Conservation (phyloP, 805 yeast species). For the Debaryomyces tyrocola region DNA sequence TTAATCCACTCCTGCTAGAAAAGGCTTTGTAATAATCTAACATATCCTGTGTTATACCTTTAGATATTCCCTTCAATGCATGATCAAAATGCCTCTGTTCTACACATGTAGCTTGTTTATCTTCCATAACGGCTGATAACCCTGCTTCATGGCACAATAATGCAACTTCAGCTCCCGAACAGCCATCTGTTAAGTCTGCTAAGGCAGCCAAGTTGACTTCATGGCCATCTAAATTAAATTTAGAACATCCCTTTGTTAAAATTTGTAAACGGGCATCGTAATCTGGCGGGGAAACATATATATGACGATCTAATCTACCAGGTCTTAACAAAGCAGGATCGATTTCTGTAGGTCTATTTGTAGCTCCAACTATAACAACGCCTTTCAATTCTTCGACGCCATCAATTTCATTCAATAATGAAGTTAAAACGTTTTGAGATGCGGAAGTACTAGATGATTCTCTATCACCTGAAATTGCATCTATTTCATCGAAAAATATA, state of each 20-base stretch:
- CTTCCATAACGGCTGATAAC: conserved; percentile 85
- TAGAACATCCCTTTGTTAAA: conserved; percentile 62
- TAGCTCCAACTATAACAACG: conserved; percentile 93
- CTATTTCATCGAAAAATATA: conserved; percentile 94
- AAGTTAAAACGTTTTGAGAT: conserved; percentile 83
- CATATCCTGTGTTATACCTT: conserved; percentile 87
- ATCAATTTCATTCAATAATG: conserved; percentile 90
- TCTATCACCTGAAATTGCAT: conserved; percentile 83
- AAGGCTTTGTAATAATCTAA: conserved; percentile 67
- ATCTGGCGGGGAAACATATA: conserved; percentile 93
- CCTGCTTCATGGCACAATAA: conserved; percentile 95
- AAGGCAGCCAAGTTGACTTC: conserved; percentile 51
- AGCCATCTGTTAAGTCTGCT: conserved; percentile 76
- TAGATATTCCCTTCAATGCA: conserved; percentile 67
- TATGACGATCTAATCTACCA: conserved; percentile 90
- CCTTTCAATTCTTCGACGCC: conserved; percentile 96
- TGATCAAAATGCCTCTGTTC: conserved; percentile 65
- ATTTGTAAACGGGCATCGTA: conserved; percentile 76
- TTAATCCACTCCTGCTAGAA: conserved; percentile 39
- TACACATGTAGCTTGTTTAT: conserved; percentile 54
- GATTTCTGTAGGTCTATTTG: conserved; percentile 90
- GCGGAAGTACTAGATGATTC: conserved; percentile 65
- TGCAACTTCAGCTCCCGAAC: conserved; percentile 96
- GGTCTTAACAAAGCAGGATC: conserved; percentile 94
- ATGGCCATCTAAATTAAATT: conserved; percentile 53